These are phyloP conservation scores for Silene uniflora DNA, from an alignment of 148 eudicot species.

Conservation along the genomic window DNA sequence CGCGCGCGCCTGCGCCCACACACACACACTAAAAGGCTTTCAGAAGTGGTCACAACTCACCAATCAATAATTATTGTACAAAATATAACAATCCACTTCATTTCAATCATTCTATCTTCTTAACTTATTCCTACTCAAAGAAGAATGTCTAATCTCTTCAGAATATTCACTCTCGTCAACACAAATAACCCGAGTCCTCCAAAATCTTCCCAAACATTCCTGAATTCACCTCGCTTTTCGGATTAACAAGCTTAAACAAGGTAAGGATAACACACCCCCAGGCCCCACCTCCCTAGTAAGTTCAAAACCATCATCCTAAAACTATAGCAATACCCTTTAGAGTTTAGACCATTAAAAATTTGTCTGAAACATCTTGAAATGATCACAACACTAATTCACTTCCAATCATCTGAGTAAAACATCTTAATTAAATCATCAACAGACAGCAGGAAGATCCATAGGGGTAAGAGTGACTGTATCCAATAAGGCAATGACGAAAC, in stretches of 20 bases:
- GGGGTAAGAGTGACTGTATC: no score
- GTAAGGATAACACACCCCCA: no score
- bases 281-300: background rate
- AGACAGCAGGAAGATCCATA: no score
- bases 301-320: background rate
- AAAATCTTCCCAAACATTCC: background rate
- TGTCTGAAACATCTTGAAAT: no score
- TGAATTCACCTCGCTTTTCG: background rate
- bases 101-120: background rate
- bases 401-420: background rate
- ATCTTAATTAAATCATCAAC: background rate
- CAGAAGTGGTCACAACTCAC: background rate
- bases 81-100: background rate
- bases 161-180: background rate
- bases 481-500: no score
- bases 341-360: background rate
- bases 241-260: background rate
- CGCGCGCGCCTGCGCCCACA: no score
- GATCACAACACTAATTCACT: background rate
- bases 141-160: background rate
- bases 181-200: background rate
- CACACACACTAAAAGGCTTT: background rate
- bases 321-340: no score
- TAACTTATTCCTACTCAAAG: background rate
- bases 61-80: background rate